These are phyloP conservation scores for Thielaviopsis euricoi DNA, from an alignment of 2,329 filamentous ascomycete genomes.

Conservation along the genomic window DNA sequence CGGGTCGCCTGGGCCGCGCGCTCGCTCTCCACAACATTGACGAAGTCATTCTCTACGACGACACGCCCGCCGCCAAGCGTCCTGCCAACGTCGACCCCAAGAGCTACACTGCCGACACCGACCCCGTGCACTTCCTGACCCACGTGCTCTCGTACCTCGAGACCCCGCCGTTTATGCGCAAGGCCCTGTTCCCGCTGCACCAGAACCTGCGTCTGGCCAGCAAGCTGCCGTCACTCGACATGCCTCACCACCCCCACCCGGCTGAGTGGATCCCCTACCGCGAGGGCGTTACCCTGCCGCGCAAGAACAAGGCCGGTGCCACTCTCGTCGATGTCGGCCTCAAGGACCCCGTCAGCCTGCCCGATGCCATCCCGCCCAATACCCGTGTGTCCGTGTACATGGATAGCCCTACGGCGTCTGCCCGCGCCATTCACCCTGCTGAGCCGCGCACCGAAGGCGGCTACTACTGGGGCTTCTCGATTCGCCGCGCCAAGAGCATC, in stretches of 20 bases:
- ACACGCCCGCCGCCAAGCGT: constrained; percentile 34
- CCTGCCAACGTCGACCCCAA: constrained; percentile 31
- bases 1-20: constrained; percentile 63
- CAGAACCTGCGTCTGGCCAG: constrained; percentile 61
- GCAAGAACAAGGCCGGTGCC: constrained; percentile 24
- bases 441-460: constrained; percentile 57
- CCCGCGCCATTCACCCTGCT: constrained; percentile 38
- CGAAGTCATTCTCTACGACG: constrained; percentile 69
- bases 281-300: constrained; percentile 50
- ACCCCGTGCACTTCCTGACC: constrained; percentile 64
- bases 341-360: constrained; percentile 37
- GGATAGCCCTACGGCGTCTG: constrained; percentile 32
- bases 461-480: constrained; percentile 74
- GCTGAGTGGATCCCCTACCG: constrained; percentile 67
- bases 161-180: constrained; percentile 67
- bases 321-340: constrained; percentile 43
- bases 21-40: constrained; percentile 72
- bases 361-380: constrained; percentile 46
- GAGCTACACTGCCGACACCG: constrained; percentile 50
- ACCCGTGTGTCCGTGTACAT: constrained; percentile 62
- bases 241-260: constrained; percentile 65
- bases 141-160: constrained; percentile 72
- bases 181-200: constrained; percentile 59
- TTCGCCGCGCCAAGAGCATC: constrained; percentile 49
- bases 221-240: constrained; percentile 59